Conservation (phyloP, 1,284 basidiomycete species). For the Naganishia cerealis region DNA sequence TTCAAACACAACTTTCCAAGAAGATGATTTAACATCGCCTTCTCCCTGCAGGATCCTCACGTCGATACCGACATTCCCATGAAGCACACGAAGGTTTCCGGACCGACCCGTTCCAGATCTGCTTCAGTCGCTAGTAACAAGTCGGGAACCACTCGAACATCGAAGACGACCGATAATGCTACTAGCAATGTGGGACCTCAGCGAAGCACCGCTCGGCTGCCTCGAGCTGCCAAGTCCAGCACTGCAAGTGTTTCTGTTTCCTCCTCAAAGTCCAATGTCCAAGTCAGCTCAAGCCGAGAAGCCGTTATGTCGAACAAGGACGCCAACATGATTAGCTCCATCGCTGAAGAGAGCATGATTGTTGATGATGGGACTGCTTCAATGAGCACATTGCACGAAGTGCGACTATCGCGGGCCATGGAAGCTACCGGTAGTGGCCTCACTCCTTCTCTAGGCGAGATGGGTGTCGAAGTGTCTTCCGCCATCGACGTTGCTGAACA, state of each 20-base stretch:
- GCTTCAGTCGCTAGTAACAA: slow-evolving; percentile 25
- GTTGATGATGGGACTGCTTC: slow-evolving; percentile 32
- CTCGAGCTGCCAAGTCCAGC: slow-evolving; percentile 8
- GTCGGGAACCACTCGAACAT: slow-evolving; percentile 17
- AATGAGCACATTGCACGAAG: slow-evolving; percentile 39
- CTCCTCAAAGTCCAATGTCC: slow-evolving; percentile 18
- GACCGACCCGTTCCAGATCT: slow-evolving; percentile 26
- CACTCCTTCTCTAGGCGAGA: slow-evolving; percentile 32
- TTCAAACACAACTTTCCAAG: slow-evolving; percentile 25
- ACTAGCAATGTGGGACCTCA: slow-evolving; percentile 15
- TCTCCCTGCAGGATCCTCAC: slow-evolving; percentile 40
- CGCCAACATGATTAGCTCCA: slow-evolving; percentile 45
- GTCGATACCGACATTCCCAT: slow-evolving; percentile 44
- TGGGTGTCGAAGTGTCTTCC: slow-evolving; percentile 38
- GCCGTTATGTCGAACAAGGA: slow-evolving; percentile 11
- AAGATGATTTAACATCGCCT: slow-evolving; percentile 1
- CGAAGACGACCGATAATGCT: slow-evolving; percentile 14
- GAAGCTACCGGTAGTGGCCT: slow-evolving; percentile 31
- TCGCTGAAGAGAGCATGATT: slow-evolving; percentile 40
- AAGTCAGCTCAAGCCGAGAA: slow-evolving; percentile 19
- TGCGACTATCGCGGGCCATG: slow-evolving; percentile 37
- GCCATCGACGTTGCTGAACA: slow-evolving; percentile 39
- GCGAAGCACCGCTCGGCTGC: slow-evolving; percentile 20
- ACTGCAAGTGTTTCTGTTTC: slow-evolving; percentile 1
- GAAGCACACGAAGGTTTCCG: slow-evolving; percentile 43